These are phyloP conservation scores for Alternaria viburni DNA, from an alignment of 2,329 filamentous ascomycete species.

Conservation along the genomic window DNA sequence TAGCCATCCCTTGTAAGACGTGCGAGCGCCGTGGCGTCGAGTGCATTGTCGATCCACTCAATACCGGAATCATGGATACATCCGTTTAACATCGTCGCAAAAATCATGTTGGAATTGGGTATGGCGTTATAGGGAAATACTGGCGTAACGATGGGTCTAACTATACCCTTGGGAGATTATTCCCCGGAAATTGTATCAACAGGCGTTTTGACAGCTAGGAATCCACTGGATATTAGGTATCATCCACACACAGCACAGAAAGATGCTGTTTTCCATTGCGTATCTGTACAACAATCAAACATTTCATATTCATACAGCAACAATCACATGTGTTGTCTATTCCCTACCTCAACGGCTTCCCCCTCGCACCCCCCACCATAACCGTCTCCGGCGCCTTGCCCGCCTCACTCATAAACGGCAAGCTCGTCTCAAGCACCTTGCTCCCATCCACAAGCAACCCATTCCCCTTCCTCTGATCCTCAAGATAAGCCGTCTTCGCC, in stretches of 20 bases:
- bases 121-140: conserved; percentile 1
- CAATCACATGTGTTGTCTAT: no score
- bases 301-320: conserved; percentile 1
- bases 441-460: conserved; percentile 64
- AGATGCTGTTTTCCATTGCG: not conserved
- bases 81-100: not conserved
- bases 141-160: not conserved
- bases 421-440: conserved; percentile 46
- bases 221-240: not conserved
- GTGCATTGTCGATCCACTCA: not conserved
- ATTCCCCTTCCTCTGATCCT: conserved; percentile 61
- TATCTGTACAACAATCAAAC: not conserved
- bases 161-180: conserved; percentile 2
- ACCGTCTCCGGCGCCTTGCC: conserved; percentile 22
- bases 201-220: no score
- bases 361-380: conserved; percentile 22
- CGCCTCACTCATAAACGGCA: conserved; percentile 30
- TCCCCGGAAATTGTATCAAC: not conserved
- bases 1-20: not conserved
- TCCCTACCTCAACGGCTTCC: conserved; percentile 13
- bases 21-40: not conserved
- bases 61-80: not conserved
- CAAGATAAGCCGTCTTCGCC: conserved; percentile 58
- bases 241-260: not conserved
- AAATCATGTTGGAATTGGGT: not conserved